Percentiles rank a stretch among this genome's conserved stretches.
phyloP scores from a whole-genome alignment of 2,329 filamentous ascomycete genomes.

The Penicillium sp. region DNA sequence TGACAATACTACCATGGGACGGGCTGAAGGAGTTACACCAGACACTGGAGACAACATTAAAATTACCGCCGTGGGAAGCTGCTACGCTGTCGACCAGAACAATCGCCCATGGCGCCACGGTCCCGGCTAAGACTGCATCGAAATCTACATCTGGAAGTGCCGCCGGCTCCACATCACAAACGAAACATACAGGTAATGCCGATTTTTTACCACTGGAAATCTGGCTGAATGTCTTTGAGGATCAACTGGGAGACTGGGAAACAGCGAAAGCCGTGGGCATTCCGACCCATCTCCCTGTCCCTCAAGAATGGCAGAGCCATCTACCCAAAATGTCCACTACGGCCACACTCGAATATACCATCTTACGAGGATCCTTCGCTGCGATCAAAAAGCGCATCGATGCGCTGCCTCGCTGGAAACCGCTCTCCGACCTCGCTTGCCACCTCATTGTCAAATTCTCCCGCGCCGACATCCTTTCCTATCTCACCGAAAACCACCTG shows the following conservation, averaged over 20 bases:
- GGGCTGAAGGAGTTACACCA: constrained; percentile 39
- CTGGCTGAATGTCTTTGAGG: constrained; percentile 78
- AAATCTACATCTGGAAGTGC: constrained; percentile 37
- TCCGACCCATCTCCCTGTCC: constrained; percentile 72
- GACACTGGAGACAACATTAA: constrained; percentile 34
- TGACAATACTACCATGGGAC: constrained; percentile 51
- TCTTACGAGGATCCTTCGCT: constrained; percentile 68
- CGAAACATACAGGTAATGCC: constrained; percentile 20
- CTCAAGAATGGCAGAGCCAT: constrained; percentile 68
- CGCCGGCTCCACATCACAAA: constrained; percentile 25
- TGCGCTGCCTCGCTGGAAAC: constrained; percentile 65
- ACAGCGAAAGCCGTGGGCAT: constrained; percentile 76
- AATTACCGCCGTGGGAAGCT: constrained; percentile 20
- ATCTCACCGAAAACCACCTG: constrained; percentile 63
- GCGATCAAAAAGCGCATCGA: constrained; percentile 72
- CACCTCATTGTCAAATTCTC: constrained; percentile 91
- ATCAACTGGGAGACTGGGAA: constrained; percentile 86
- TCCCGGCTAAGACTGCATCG: constrained; percentile 9
- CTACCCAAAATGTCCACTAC: constrained; percentile 64
- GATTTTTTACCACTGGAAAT: constrained; percentile 72
- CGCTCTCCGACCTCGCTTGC: constrained; percentile 76
- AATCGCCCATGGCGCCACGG: constrained; percentile 13
- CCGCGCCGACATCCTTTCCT: constrained; percentile 73
- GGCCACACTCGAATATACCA: constrained; percentile 77
- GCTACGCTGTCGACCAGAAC: constrained; percentile 8